Evolutionary conservation across 2,329 filamentous ascomycete genomes (phyloP), one percentile per base, ranked within the genome.

Genomic region (Ophiocordyceps camponoti-leonardi): DNA sequence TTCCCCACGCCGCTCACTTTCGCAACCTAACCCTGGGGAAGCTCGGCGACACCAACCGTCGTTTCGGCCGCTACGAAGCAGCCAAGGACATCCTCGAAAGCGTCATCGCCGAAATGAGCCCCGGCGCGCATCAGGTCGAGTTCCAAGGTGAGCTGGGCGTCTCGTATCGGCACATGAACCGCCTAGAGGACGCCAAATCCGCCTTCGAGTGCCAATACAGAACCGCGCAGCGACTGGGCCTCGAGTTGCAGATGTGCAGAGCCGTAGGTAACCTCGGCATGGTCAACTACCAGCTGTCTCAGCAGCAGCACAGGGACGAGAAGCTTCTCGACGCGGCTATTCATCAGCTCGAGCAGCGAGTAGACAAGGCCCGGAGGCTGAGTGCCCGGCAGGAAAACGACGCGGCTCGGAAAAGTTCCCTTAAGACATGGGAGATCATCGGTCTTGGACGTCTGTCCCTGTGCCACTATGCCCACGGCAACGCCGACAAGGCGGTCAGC

Each of bases 251-350:
- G 37, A 49, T 51, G 20, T 60, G 57, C 42, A 56, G 62, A 3
- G 57, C 61, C 1, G 49, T 64, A 23, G 62, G 61, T 2, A 62
- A 62, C 42, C 45, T 62, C 5, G 61, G 60, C 7, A 61, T 62
- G 56, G 52, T 58, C 0, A 60, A 63, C 45, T 64, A 61, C 42
- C 59, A 62, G 44, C 48, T 61, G 13, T 61, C 49, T n/a, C 50
- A 50, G 39, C 30, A 50, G 39, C 30, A 49, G 23, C 44, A 46
- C 31, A 39, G 49, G 6, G 49, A 59, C 22, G 20, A 12, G 1
- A 14, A 19, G 2, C 43, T 58, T 14, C 49, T 63, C 33, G 45
- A 54, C 11, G n/a, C 52, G 30, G 58, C 59, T 2, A 58, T 57
- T 13, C 31, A 44, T 3, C 54, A 60, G 47, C 47, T 60, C 6